Percentiles rank a stretch among this genome's conserved stretches.
These are phyloP conservation scores for Malbranchea zuffiana DNA, from an alignment of 2,329 filamentous ascomycete species.

Conservation along the genomic window DNA sequence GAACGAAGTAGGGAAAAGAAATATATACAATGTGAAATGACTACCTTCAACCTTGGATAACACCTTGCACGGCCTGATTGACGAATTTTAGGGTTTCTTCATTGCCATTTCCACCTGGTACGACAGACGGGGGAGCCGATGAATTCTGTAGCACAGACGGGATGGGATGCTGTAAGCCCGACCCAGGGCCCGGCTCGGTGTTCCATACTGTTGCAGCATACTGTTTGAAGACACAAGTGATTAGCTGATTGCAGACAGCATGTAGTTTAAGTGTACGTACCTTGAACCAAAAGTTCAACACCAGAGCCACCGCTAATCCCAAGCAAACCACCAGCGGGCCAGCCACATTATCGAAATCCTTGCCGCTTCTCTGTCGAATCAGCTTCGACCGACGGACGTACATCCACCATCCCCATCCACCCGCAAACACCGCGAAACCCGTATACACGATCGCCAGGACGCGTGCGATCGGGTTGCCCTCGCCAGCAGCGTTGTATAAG, in stretches of 20 bases:
- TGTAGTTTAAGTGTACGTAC: constrained; percentile 24
- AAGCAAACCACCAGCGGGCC: constrained; percentile 76
- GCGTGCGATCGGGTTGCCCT: constrained; percentile 61
- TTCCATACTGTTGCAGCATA: constrained; percentile 21
- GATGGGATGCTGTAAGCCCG: too few species aligned
- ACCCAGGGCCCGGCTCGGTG: background rate
- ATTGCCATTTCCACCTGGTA: too few species aligned
- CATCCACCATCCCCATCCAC: constrained; percentile 77
- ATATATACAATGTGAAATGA: background rate
- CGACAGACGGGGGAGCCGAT: background rate
- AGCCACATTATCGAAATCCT: constrained; percentile 81
- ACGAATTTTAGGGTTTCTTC: background rate
- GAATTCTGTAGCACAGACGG: too few species aligned
- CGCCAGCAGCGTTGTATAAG: constrained; percentile 77
- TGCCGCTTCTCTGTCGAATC: constrained; percentile 76
- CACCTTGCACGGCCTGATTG: too few species aligned
- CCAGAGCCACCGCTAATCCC: constrained; percentile 64
- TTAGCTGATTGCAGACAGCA: background rate
- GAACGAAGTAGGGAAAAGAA: background rate
- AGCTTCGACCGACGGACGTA: constrained; percentile 63
- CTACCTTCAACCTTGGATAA: too few species aligned
- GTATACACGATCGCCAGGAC: constrained; percentile 76
- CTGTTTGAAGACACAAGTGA: constrained; percentile 11
- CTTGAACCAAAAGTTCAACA: constrained; percentile 83
- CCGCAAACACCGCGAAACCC: constrained; percentile 68